Base-by-base conservation (phyloP, 2,329 filamentous ascomycete genomes). In the Malbranchea zuffiana region DNA sequence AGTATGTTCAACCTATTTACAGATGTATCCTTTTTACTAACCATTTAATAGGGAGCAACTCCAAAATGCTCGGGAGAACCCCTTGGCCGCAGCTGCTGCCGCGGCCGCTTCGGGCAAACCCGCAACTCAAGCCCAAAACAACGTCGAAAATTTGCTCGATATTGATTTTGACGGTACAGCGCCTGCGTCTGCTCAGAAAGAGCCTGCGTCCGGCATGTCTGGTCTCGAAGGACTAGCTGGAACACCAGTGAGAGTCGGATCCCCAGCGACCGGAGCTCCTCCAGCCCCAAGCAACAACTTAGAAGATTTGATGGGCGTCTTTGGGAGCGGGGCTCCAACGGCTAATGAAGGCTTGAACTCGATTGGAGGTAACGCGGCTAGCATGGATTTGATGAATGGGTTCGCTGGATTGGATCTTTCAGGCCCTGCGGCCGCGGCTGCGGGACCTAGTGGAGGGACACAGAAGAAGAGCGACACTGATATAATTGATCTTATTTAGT, bases 131-230 rank as follows among this genome's bases (percentile, higher is more conserved):
- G 53, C 71, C 5, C 80, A 86, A 56, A 82, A 63, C 65, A 95
- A 94, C 51, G 73, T 88, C 46, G 90, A 98, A 61, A 98, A 96
- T 57, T 69, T 98, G 13, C 72, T 98, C 39, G 90, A 98, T 52
- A 93, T 94, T 51, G 86, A 94, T 60, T 94, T 94, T 55, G 90
- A 96, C 53, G 90, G 88, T 17, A 81, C 83, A 2, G 87, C 82
- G 2, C 88, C 88, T 3, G 88, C 90, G n/a, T 88, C 83, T 8
- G 71, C 84, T 35, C 81, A 87, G 47, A 73, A 74, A 38, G 67
- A 76, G 44, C 71, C 75, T 11, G 50, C 58, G 61, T 59, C 59
- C 41, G 79, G 78, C 39, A 67, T 84, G 56, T 83, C 82, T 43
- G 79, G 80, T 33, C 57, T 69, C 2, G 66, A 69, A 51, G 66